Evolutionary conservation across 805 yeast species (phyloP).

Genomic region (Candida taoyuanica): DNA sequence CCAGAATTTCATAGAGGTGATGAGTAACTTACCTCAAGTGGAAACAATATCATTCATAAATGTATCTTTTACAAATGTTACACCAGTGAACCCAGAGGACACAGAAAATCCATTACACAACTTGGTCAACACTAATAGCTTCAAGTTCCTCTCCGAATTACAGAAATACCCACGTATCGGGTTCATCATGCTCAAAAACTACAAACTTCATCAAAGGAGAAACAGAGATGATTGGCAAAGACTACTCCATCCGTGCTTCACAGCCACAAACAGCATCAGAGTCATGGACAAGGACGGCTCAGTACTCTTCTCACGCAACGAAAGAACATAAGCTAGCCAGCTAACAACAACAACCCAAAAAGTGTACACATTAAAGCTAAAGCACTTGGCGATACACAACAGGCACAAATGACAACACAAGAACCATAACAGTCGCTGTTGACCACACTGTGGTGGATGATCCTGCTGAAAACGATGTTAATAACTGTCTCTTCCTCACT

Average conservation of each 20-base stretch:
- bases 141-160: constrained; percentile 30
- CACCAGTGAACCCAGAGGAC: constrained; percentile 25
- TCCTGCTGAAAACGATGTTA: too few relatives aligned
- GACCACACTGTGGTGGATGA: not conserved
- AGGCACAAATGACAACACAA: not conserved
- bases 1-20: constrained; percentile 15
- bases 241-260: constrained; percentile 32
- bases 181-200: constrained; percentile 33
- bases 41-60: constrained; percentile 19
- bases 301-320: constrained; percentile 34
- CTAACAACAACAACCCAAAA: too few relatives aligned
- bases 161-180: constrained; percentile 32
- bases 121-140: constrained; percentile 34
- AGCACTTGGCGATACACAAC: too few relatives aligned
- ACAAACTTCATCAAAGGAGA: constrained; percentile 34
- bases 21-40: constrained; percentile 19
- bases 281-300: constrained; percentile 37
- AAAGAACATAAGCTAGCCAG: constrained; percentile 8
- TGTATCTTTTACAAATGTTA: constrained; percentile 25
- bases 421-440: not conserved
- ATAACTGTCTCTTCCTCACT: constrained; percentile 5
- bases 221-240: constrained; percentile 36
- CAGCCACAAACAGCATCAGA: constrained; percentile 30
- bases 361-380: too few relatives aligned
- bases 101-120: constrained; percentile 24